phyloP scores from a whole-genome alignment of 352 stramenopile species.

The Elongisporangium senticosum region DNA sequence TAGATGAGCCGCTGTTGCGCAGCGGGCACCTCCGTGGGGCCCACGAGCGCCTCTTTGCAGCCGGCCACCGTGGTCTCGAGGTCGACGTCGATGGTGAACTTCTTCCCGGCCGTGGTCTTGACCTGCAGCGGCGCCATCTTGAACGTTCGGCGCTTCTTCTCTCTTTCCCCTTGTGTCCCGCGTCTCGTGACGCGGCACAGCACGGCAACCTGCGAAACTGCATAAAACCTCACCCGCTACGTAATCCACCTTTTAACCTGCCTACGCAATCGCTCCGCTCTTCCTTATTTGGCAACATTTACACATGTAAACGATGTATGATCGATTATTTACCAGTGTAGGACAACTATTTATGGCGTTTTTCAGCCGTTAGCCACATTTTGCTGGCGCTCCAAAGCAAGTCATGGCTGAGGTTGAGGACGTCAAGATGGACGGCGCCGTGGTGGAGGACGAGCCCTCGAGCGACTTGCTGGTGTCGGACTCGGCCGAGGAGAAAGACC shows the following conservation, averaged over 20 bases:
- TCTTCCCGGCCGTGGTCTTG: constrained; percentile 80
- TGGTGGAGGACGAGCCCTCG: background rate
- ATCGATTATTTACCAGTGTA: background rate
- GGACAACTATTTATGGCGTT: background rate
- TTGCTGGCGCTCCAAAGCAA: background rate
- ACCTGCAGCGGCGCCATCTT: constrained; percentile 74
- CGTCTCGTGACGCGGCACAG: background rate
- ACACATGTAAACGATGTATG: background rate
- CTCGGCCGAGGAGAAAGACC: background rate
- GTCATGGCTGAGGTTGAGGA: background rate
- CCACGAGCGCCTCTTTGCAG: constrained; percentile 76
- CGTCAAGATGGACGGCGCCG: background rate
- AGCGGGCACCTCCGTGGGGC: constrained; percentile 58
- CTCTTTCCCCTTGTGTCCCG: background rate
- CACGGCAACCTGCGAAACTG: background rate
- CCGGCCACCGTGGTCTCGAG: constrained; percentile 64
- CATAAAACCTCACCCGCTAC: background rate
- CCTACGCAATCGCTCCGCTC: background rate
- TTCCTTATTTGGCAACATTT: background rate
- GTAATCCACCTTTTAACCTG: background rate
- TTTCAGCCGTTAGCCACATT: background rate
- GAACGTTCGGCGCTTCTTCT: background rate
- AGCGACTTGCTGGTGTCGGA: background rate
- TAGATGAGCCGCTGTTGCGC: constrained; percentile 84
- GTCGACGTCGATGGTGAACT: constrained; percentile 67